phyloP scores from a whole-genome alignment of 2,329 filamentous ascomycete species.

The Hypoxylon sp. region DNA sequence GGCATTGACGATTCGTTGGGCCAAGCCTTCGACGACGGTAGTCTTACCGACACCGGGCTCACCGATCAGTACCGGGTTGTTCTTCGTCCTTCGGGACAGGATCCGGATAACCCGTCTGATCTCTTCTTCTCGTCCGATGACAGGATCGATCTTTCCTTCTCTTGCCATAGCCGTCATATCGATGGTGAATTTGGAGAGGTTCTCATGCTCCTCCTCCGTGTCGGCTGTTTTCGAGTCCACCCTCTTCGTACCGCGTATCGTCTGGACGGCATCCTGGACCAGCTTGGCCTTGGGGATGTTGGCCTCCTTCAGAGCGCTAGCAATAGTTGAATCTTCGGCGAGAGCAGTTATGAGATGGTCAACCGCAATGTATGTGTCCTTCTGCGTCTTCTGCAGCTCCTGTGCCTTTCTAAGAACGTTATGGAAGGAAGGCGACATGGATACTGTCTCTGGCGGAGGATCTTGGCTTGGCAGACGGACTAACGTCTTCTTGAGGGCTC shows the following conservation, averaged over 20 bases:
- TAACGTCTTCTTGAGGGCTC: conserved; percentile 90
- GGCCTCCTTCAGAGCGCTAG: conserved; percentile 82
- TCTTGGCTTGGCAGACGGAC: conserved; percentile 95
- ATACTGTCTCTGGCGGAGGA: conserved; percentile 90
- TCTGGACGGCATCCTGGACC: conserved; percentile 88
- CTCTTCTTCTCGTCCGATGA: conserved; percentile 97
- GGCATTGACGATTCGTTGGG: conserved; percentile 94
- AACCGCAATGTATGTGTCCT: conserved; percentile 93
- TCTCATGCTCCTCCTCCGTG: conserved; percentile 92
- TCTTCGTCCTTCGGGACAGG: conserved; percentile 93
- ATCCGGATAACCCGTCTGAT: conserved; percentile 94
- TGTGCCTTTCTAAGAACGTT: conserved; percentile 86
- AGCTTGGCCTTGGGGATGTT: conserved; percentile 94
- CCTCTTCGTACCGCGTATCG: conserved; percentile 91
- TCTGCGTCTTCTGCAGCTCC: conserved; percentile 96
- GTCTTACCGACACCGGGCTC: conserved; percentile 99
- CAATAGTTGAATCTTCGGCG: conserved; percentile 82
- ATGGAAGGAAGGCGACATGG: conserved; percentile 84
- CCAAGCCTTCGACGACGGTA: conserved; percentile 95
- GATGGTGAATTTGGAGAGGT: conserved; percentile 97
- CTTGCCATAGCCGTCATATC: conserved; percentile 97
- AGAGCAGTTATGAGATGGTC: conserved; percentile 93
- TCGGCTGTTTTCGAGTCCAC: conserved; percentile 98
- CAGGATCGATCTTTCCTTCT: conserved; percentile 97
- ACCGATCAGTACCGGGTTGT: conserved; percentile 98